Evolutionary conservation across 345 rosid species (phyloP), one percentile per base, ranked within the genome.

Genomic region (Atalantia buxifolia): DNA sequence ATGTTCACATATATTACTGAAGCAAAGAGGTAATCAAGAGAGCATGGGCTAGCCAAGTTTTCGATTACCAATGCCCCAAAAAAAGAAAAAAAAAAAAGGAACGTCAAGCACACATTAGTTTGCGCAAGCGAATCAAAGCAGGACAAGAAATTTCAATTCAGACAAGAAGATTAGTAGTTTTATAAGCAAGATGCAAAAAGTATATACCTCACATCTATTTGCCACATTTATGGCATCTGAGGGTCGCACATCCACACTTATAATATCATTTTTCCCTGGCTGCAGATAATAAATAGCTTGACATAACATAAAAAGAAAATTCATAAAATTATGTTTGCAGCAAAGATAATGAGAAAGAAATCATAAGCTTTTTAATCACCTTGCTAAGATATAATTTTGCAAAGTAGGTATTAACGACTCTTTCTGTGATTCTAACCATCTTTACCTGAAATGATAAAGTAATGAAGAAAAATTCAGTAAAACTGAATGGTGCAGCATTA

Each of bases 201-300:
- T 40, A 53, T 60, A 66, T 82, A 90, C 95, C 91, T 90, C 81
- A 79, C 91, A 88, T 87, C 87, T 86, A 65, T 78, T 84, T 61
- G 97, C 99, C 74, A 95, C 81, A 71, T 91, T 91, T 81, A 95
- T 91, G 79, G 98, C 99, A 87, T 93, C 98, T 30, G 98, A 95
- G 35, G 99, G 94, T 68, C 91, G 88, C n/a, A 90, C 81, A 84
- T 95, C 97, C 76, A 93, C 84, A 80, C 85, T 87, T 59, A 88
- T 77, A 78, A 81, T 71, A 67, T 88, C 91, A 79, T 42, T 78
- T 75, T 88, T 87, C 74, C 92, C 94, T 38, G 92, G 91, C 98
- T 95, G 94, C 81, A 88, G 77, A 83, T 62, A 53, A 70, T 16
- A 79, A 77, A 70, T 50, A 78, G 74, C 69, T 81, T 72, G 74